Evolutionary conservation across 2,329 filamentous ascomycete genomes (phyloP).

Genomic region (Lasiodiplodia sp.): DNA sequence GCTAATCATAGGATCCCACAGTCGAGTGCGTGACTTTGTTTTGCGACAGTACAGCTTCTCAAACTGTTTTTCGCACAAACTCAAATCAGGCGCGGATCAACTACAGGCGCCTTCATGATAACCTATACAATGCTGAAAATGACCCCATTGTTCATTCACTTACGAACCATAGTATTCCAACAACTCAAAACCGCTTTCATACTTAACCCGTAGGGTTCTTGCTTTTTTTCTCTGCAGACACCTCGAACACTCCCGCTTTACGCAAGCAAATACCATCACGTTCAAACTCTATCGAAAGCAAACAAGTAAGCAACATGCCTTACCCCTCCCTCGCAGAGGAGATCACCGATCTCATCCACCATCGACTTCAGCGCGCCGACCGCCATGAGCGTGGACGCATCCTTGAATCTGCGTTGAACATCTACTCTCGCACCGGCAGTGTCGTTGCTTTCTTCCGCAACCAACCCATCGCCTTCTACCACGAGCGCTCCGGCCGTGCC

Average conservation of each 20-base stretch:
- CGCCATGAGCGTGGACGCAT: not conserved
- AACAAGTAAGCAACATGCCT: not conserved
- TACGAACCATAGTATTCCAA: too few species aligned
- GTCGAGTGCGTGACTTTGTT: too few species aligned
- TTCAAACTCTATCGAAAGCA: not conserved
- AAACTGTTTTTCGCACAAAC: too few species aligned
- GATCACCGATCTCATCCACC: not conserved
- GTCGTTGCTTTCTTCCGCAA: not conserved
- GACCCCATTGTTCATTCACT: too few species aligned
- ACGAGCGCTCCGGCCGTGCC: not conserved
- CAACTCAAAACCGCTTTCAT: too few species aligned
- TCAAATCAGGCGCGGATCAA: too few species aligned
- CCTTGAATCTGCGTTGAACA: not conserved
- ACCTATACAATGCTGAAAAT: too few species aligned
- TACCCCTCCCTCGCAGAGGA: not conserved
- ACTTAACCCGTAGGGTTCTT: too few species aligned
- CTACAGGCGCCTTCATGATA: too few species aligned
- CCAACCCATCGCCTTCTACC: not conserved
- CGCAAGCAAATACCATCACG: not conserved
- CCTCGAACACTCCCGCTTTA: not conserved
- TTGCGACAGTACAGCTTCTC: too few species aligned
- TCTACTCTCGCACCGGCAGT: not conserved
- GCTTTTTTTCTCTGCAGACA: not conserved
- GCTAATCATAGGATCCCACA: too few species aligned
- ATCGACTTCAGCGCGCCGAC: not conserved